Base-by-base conservation (phyloP, 257 asterid genomes). In the Agastache rugosa region DNA sequence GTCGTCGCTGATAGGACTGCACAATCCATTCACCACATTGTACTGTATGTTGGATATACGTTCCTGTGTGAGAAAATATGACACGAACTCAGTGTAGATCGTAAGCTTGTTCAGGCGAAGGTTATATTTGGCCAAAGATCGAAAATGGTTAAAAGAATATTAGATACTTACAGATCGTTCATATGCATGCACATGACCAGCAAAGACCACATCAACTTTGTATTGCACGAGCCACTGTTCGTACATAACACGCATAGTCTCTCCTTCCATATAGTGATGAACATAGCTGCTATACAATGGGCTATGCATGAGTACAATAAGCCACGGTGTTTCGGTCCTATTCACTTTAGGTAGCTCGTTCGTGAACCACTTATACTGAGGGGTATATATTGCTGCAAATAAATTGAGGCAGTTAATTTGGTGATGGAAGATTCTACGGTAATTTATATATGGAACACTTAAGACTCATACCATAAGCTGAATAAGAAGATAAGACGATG, bases 161-260 rank as follows among this genome's bases (percentile, higher is more conserved):
- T 25, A 58, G 64, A 25, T 48, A 75, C 88, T 1, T 84, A 93
- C 97, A 29, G 96, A 82, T 75, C 98, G 81, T 65, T 94, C 98
- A 45, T 94, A 91, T 16, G 97, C 97, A 16, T 94, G 97, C 62
- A 94, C 96, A 72, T 92, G 99, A 64, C 99, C 99, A 8, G 99
- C 83, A 78, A 90, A 90, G 27, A 94, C 97, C 45, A 94, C 59
- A 69, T 94, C 99, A 20, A 94, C 99, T 77, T 90, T 92, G 87
- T 89, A 77, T 83, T 85, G 3, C 11, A 94, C 96, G 44, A 94
- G 79, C 92, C 87, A 90, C 0, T 84, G 75, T 76, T 92, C 97
- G 11, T 29, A 94, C 95, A 87, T 83, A 25, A 92, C 97, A 77
- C 99, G 81, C 97, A 94, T 92, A 60, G 90, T 83, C 83, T 94